phyloP scores from a whole-genome alignment of 1,284 basidiomycete species.

The Pterulicium gracile region DNA sequence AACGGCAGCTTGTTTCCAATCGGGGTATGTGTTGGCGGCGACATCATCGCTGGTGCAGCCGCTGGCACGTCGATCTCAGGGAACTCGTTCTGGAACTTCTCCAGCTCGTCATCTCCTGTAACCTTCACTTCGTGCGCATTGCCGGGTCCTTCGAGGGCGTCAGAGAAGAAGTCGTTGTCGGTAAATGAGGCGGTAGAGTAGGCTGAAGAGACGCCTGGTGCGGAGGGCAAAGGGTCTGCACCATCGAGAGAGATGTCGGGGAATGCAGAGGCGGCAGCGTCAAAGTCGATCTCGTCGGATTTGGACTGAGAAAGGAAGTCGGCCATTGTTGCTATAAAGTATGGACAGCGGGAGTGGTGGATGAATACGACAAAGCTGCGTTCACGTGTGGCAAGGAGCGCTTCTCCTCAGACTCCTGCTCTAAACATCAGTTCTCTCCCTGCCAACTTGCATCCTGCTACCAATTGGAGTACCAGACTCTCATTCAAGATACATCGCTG shows the following conservation, averaged over 20 bases:
- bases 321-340: conserved; percentile 17
- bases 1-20: conserved; percentile 24
- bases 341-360: too few species aligned
- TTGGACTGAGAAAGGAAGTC: conserved; percentile 17
- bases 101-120: conserved; percentile 81
- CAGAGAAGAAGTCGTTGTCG: conserved; percentile 29
- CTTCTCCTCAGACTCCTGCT: too few species aligned
- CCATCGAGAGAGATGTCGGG: conserved; percentile 75
- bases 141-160: conserved; percentile 25
- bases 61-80: conserved; percentile 73
- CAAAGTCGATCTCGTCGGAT: conserved; percentile 59
- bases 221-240: conserved; percentile 36
- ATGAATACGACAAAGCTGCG: not conserved
- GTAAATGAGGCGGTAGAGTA: conserved; percentile 51
- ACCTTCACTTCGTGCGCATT: conserved; percentile 53
- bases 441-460: too few species aligned
- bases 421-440: too few species aligned
- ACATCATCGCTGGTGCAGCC: conserved; percentile 16
- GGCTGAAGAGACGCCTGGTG: conserved; percentile 17
- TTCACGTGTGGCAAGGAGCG: too few species aligned
- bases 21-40: not conserved
- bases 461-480: too few species aligned
- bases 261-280: conserved; percentile 71
- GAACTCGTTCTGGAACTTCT: conserved; percentile 87
- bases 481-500: too few species aligned